These are phyloP conservation scores for Ilex asprella DNA, from an alignment of 257 asterid species.

Conservation along the genomic window DNA sequence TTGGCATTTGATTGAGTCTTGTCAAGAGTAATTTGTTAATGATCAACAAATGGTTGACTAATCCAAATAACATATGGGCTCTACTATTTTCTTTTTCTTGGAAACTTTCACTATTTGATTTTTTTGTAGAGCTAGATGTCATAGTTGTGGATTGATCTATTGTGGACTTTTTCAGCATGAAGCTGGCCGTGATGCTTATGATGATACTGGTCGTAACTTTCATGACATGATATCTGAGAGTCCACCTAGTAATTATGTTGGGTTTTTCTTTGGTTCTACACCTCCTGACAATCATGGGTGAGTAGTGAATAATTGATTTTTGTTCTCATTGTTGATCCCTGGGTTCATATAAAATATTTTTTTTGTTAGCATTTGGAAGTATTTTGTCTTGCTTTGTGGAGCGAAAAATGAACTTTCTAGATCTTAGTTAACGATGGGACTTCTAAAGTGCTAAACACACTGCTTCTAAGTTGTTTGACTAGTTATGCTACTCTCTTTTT, in stretches of 20 bases:
- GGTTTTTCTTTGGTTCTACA: conserved; percentile 87
- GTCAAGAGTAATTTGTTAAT: too few species aligned
- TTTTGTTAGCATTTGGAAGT: conserved; percentile 6
- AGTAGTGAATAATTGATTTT: conserved; percentile 14
- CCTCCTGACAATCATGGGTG: conserved; percentile 83
- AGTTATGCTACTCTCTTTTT: neutral
- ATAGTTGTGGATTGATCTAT: too few species aligned
- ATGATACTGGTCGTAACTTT: conserved; percentile 37
- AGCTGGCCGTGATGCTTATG: too few species aligned
- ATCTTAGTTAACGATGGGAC: neutral
- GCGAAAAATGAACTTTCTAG: neutral
- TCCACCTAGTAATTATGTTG: conserved; percentile 76
- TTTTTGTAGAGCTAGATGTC: too few species aligned
- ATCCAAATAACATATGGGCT: too few species aligned
- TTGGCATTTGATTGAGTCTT: too few species aligned
- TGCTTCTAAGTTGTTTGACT: neutral
- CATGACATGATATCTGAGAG: conserved; percentile 54
- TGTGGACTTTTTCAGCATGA: too few species aligned
- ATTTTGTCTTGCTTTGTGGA: neutral
- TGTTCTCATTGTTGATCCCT: conserved; percentile 7
- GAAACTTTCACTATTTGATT: too few species aligned
- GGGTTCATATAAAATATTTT: conserved; percentile 1
- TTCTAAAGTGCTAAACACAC: neutral
- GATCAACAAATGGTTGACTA: too few species aligned
- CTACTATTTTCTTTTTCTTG: too few species aligned